Base-by-base conservation (phyloP, 352 stramenopile genomes). In the Globisporangium lucens region DNA sequence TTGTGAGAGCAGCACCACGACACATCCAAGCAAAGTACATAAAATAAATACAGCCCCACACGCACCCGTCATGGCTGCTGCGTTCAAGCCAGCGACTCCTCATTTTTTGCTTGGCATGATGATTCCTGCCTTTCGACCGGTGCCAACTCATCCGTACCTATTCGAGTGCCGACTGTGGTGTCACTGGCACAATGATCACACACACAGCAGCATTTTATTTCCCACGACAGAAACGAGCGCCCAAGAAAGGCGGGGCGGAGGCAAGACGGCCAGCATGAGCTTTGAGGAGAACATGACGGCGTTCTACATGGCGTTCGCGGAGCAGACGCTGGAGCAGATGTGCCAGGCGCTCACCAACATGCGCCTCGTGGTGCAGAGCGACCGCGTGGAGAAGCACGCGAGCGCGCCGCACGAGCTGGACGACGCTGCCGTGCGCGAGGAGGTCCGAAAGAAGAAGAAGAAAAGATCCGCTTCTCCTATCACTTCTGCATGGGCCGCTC, bases 251-350 rank as follows among this genome's bases (percentile, higher is more conserved):
- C 38, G 38, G 38, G 38, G 38, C 13, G 12, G 7, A 47, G 38
- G 13, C 13, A 17, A 13, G 12, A 15, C 10, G 20, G 47, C 46
- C 5, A 49, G 36, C 52, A 92, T 89, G 82, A 80, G 75, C 76
- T 94, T 94, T 67, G 79, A 94, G 69, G 81, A 91, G 66, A 87
- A 85, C 73, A 76, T 94, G 71, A 91, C 76, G 66, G 71, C 78
- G 65, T 94, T 94, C 75, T 91, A 93, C 78, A 82, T 91, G 80
- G 86, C 79, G 63, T 76, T 91, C 55, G 86, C 86, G 27, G 86
- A 94, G 74, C 72, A 90, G 51, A 77, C 87, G 64, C 66, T 93
- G 35, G 86, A 93, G 49, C 73, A 76, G 46, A 78, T 89, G 55
- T 88, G 80, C 51, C 82, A 89, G 61, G 76, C 84, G 51, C 72